These are phyloP conservation scores for Heterobasidion annosum DNA, from an alignment of 1,284 basidiomycete species.

Conservation along the genomic window DNA sequence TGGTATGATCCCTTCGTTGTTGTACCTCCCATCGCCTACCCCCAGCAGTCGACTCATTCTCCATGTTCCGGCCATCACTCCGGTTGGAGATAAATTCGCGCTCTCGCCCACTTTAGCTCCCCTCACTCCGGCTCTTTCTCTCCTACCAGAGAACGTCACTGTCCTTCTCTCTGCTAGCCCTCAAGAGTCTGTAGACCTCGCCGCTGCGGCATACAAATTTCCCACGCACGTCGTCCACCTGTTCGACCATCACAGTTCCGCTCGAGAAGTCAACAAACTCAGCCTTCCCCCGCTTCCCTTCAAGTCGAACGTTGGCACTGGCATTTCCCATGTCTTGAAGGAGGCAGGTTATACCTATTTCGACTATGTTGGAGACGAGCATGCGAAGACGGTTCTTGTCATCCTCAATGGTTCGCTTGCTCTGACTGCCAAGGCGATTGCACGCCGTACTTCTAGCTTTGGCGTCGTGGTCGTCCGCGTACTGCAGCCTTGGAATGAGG, in stretches of 20 bases:
- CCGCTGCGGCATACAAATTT: conserved; percentile 57
- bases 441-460: conserved; percentile 34
- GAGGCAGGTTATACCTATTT: conserved; percentile 54
- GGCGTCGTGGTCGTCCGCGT: conserved; percentile 66
- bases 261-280: conserved; percentile 60
- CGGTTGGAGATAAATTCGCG: conserved; percentile 54
- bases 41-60: conserved; percentile 61
- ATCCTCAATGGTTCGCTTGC: conserved; percentile 66
- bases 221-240: conserved; percentile 67
- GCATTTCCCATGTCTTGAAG: conserved; percentile 38
- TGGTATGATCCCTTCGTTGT: conserved; percentile 67
- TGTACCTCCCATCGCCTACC: conserved; percentile 53
- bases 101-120: conserved; percentile 68
- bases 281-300: conserved; percentile 23
- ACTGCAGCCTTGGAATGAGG: conserved; percentile 68
- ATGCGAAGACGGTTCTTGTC: conserved; percentile 52
- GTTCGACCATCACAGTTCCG: conserved; percentile 66
- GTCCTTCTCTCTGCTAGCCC: conserved; percentile 77
- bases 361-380: conserved; percentile 55
- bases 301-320: conserved; percentile 19
- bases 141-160: conserved; percentile 64
- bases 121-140: conserved; percentile 47
- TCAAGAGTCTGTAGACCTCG: conserved; percentile 70
- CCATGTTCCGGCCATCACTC: conserved; percentile 68
- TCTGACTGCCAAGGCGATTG: conserved; percentile 42